Conservation (phyloP, 306 rosid genomes). For the Malus sieversii region DNA sequence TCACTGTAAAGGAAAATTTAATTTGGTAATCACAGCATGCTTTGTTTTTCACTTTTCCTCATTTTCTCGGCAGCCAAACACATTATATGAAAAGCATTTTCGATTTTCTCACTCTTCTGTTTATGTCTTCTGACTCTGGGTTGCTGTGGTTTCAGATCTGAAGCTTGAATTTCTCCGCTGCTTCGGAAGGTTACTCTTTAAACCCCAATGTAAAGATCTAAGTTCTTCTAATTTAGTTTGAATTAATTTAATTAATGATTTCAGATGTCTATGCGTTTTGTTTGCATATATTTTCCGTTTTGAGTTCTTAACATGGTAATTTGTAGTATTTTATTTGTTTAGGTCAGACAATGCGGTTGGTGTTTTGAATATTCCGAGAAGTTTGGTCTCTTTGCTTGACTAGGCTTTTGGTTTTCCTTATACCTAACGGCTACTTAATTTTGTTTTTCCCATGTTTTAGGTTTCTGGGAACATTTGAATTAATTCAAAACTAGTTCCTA, state of each 20-base stretch:
- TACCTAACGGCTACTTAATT: conserved; percentile 50
- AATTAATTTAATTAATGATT: background rate
- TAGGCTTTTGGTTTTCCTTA: conserved; percentile 18
- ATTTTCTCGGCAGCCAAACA: conserved; percentile 25
- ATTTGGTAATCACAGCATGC: background rate
- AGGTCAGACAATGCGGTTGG: background rate
- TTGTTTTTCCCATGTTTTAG: conserved; percentile 47
- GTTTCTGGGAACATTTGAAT: conserved; percentile 39
- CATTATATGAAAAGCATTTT: background rate
- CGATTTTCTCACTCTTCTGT: background rate
- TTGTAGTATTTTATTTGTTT: background rate
- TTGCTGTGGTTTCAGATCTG: conserved; percentile 47
- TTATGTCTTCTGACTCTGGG: conserved; percentile 10
- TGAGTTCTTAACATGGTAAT: conserved; percentile 12
- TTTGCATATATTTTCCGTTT: conserved; percentile 4
- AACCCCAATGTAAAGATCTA: conserved; percentile 30
- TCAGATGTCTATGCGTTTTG: background rate
- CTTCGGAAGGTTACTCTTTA: conserved; percentile 7
- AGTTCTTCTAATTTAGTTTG: background rate
- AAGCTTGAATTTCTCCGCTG: conserved; percentile 23
- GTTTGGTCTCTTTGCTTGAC: conserved; percentile 19
- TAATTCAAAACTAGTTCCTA: conserved; percentile 24
- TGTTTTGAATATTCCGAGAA: conserved; percentile 36
- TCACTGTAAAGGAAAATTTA: background rate
- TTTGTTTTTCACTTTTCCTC: conserved; percentile 13